Base-by-base conservation (phyloP, 371 early-diverging fungal species). In the Mortierella sp. region DNA sequence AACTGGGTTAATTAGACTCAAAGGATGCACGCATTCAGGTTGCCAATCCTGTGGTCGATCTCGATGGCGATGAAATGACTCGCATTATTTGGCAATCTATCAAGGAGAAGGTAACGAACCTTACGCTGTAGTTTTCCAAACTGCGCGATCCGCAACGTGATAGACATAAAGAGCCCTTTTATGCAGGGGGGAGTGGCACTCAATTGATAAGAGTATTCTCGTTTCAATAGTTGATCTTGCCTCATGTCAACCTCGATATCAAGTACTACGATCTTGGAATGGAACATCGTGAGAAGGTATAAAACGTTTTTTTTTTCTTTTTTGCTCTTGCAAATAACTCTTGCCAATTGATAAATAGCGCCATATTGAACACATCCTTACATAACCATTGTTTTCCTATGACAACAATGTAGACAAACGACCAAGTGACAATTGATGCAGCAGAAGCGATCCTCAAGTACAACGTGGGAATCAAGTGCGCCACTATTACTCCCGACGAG, bases 51-150 rank as follows among this genome's bases (percentile, higher is more conserved):
- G 93, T 96, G 24, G 96, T 95, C 49, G 96, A 97, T 86, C 88
- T 97, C 55, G 98, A 98, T 77, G 98, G 98, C 73, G 98, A 98
- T 87, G 98, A 98, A 90, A 98, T 97, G 98, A 97, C 98, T 37
- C 90, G 98, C 70, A 97, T 98, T 86, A 96, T 98, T 80, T 97
- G 97, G 97, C 87, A 91, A 73, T 91, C 90, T 87, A 97, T 97
- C 84, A 97, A 97, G 87, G 96, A 97, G 73, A 92, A 96, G 77
- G 88, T 89, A 74, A 45, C 45, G 12, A 45, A 45, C 18, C 35
- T 35, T 35, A 3, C 35, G 2, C 35, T 35, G 6, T 35, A 35
- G 6, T 6, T 8, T 35, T 35, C 6, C 35, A 5, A 45, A 10
- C 45, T 45, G 18, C 12, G 45, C 45, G 35, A 35, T 35, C 35